Evolutionary conservation across 306 rosid genomes (phyloP), one percentile per base, ranked within the genome.

Genomic region (Rosa rugosa): DNA sequence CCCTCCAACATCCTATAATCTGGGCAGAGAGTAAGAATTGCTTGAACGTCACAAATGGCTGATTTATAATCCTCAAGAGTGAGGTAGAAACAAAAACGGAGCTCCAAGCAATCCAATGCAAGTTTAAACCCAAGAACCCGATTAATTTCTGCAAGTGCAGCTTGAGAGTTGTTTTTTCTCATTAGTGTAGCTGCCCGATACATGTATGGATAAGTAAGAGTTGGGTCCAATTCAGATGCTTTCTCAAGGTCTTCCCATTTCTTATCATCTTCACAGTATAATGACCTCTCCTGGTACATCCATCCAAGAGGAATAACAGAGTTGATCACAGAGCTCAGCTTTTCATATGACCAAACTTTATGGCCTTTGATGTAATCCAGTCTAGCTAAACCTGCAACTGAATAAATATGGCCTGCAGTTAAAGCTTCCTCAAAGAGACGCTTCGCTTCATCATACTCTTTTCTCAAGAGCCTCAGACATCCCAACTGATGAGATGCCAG

Each of bases 281-380:
- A 87, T 66, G 98, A 87, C 77, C 97, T 86, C 90, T 94, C 98
- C 79, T 91, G 94, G 82, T 89, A 86, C 97, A 94, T 89, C 98
- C 98, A 94, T 71, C 98, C 98, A 77, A 80, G 88, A 13, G 90
- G 94, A 31, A 73, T 57, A 68, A 70, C 86, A 72, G 91, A 78
- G 41, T 90, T 78, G 84, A 94, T 85, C 69, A 84, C 82, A n/a
- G 92, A 90, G 80, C 92, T 88, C 82, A 94, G 82, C 84, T 84
- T 91, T 77, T 94, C 90, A 79, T 83, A 85, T 11, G 97, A 83
- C 89, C 87, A 83, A 79, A 80, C 83, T 69, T 87, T 89, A 75
- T 90, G 86, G 51, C 95, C 97, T 77, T 82, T 86, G 40, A 90
- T 80, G 83, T 59, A 81, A 76, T 87, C 81, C 66, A 94, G 80